These are phyloP conservation scores for Xenoacremonium recifei DNA, from an alignment of 2,329 filamentous ascomycete species.

Conservation along the genomic window DNA sequence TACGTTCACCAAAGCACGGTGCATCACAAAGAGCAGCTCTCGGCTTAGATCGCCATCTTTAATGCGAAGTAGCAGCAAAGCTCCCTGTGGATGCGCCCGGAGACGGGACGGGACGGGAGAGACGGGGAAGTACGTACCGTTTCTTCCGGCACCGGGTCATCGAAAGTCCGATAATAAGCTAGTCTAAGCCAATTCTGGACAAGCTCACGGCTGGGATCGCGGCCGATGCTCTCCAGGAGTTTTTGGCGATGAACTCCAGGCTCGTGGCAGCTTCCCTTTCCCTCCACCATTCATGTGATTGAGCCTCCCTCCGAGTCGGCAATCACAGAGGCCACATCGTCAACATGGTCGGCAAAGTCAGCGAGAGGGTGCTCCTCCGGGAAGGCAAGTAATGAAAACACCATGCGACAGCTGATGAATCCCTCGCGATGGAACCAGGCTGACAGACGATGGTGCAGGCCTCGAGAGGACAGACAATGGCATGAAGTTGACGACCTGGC, in stretches of 20 bases:
- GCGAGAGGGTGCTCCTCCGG: conserved; percentile 61
- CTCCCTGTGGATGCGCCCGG: too few relatives aligned
- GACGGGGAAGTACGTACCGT: too few relatives aligned
- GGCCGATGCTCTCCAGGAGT: conserved; percentile 24
- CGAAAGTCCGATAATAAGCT: too few relatives aligned
- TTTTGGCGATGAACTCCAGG: conserved; percentile 22
- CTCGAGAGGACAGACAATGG: conserved; percentile 97
- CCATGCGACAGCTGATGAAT: conserved; percentile 6
- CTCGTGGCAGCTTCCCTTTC: conserved; percentile 13
- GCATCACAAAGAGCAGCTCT: too few relatives aligned
- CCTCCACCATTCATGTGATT: conserved; percentile 21
- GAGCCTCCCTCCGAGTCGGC: conserved; percentile 8
- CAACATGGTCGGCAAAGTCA: conserved; percentile 63
- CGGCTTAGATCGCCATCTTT: too few relatives aligned
- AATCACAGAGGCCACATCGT: conserved; percentile 14
- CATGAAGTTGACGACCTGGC: conserved; percentile 94
- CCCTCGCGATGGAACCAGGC: conserved; percentile 15
- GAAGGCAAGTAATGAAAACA: conserved; percentile 49
- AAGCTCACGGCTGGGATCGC: conserved; percentile 12
- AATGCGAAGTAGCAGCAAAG: too few relatives aligned
- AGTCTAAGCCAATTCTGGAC: conserved; percentile 5
- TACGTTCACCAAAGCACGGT: too few relatives aligned
- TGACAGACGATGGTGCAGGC: conserved; percentile 51
- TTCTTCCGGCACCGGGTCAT: too few relatives aligned
- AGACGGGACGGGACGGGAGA: too few relatives aligned